These are phyloP conservation scores for Leccinum boreale DNA, from an alignment of 768 basidiomycete genomes.

Conservation along the genomic window DNA sequence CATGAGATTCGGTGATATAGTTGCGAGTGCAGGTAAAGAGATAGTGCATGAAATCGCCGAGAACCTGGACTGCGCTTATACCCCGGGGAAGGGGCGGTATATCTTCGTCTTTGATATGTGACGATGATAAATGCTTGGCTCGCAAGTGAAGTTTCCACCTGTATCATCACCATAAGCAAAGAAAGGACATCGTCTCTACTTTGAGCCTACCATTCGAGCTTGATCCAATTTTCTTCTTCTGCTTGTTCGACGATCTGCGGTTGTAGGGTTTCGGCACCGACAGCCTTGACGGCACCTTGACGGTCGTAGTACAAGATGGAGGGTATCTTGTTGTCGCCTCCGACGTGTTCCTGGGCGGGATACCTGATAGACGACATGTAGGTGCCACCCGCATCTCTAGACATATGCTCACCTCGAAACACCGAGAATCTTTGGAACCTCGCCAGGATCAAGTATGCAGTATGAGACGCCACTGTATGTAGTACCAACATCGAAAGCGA, in stretches of 20 bases:
- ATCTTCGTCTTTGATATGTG: conserved; percentile 20
- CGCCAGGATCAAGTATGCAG: conserved; percentile 35
- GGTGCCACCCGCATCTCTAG: neutral
- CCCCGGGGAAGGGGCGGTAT: conserved; percentile 23
- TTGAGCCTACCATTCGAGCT: conserved; percentile 37
- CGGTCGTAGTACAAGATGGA: conserved; percentile 47
- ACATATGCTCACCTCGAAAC: conserved; percentile 22
- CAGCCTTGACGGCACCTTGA: conserved; percentile 36
- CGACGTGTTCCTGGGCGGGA: conserved; percentile 44
- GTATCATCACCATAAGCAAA: neutral
- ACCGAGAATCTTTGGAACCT: conserved; percentile 27
- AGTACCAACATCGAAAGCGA: conserved; percentile 31
- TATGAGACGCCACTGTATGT: conserved; percentile 36
- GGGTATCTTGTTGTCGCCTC: conserved; percentile 48
- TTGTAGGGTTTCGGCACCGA: conserved; percentile 42
- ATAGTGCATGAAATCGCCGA: conserved; percentile 29
- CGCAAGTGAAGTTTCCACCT: conserved; percentile 38
- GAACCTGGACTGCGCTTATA: conserved; percentile 19
- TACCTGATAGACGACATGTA: conserved; percentile 30
- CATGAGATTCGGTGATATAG: conserved; percentile 24
- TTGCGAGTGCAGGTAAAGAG: conserved; percentile 21
- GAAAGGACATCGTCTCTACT: neutral
- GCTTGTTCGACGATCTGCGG: conserved; percentile 37
- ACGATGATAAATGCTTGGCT: conserved; percentile 23
- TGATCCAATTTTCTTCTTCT: conserved; percentile 36